Conservation (phyloP, 352 stramenopile genomes). For the Pythium phragmiticola region DNA sequence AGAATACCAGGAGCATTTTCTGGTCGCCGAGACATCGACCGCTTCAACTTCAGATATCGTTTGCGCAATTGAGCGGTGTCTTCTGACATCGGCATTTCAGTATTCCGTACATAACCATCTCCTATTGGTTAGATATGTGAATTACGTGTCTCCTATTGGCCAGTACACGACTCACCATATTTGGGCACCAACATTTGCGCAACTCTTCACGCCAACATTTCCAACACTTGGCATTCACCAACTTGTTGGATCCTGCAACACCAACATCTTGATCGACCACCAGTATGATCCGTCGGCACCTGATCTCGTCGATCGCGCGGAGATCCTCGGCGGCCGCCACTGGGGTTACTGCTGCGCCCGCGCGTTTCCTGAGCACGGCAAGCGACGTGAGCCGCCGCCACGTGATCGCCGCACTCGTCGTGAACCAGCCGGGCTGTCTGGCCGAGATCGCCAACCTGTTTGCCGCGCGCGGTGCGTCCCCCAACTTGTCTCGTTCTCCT, state of each 20-base stretch:
- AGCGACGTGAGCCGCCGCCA: constrained; percentile 59
- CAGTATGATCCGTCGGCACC: constrained; percentile 26
- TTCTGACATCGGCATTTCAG: neutral
- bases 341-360: constrained; percentile 15
- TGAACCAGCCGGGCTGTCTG: constrained; percentile 84
- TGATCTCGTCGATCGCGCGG: constrained; percentile 22
- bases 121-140: neutral
- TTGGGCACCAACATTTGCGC: constrained; percentile 21
- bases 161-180: neutral
- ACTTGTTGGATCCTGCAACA: constrained; percentile 12
- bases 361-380: constrained; percentile 30
- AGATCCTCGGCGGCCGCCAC: constrained; percentile 11
- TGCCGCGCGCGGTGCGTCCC: constrained; percentile 56
- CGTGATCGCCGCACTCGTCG: constrained; percentile 80
- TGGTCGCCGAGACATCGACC: neutral
- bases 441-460: constrained; percentile 88
- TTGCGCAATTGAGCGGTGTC: neutral
- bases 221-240: constrained; percentile 10
- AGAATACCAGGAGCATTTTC: neutral
- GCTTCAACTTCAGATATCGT: neutral
- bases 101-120: neutral
- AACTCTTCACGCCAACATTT: constrained; percentile 22
- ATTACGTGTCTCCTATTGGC: neutral
- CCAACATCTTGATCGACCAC: neutral
- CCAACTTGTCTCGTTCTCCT: neutral